A percentile compares a stretch with the other conserved stretches of the same genome.
These are phyloP conservation scores for Teunomyces panamensis DNA, from an alignment of 805 yeast species.

Conservation along the genomic window DNA sequence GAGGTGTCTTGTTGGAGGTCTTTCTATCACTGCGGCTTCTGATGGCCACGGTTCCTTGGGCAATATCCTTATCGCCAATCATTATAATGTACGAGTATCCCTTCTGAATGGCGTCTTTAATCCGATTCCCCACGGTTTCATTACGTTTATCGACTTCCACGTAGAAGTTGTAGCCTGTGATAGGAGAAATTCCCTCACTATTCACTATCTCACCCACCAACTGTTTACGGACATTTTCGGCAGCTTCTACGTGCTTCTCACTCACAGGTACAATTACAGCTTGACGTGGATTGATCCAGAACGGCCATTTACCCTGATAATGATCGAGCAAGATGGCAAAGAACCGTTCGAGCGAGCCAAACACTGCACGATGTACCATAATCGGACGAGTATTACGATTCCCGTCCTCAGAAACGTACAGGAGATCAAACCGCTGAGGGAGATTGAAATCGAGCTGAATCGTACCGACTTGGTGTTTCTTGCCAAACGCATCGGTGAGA, in stretches of 20 bases:
- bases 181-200: constrained; percentile 44
- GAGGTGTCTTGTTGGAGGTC: constrained; percentile 41
- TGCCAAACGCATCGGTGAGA: constrained; percentile 74
- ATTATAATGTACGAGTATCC: constrained; percentile 80
- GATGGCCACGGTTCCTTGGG: constrained; percentile 56
- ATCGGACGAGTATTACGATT: constrained; percentile 67
- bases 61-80: constrained; percentile 83
- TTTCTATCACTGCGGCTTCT: constrained; percentile 54
- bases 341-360: constrained; percentile 92
- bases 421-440: constrained; percentile 77
- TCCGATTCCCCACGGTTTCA: constrained; percentile 77
- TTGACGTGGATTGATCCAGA: constrained; percentile 94
- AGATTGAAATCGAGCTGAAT: constrained; percentile 93
- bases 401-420: constrained; percentile 54
- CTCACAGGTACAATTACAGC: constrained; percentile 81
- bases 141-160: constrained; percentile 74
- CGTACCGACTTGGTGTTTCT: constrained; percentile 91
- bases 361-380: constrained; percentile 94
- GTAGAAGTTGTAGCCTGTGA: constrained; percentile 59
- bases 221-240: constrained; percentile 43
- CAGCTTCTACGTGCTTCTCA: constrained; percentile 54
- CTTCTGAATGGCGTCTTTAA: constrained; percentile 70
- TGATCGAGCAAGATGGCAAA: constrained; percentile 88
- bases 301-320: constrained; percentile 93
- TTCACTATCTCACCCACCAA: constrained; percentile 45